Percentiles rank a stretch among this genome's conserved stretches.
These are phyloP conservation scores for Periconia sp. DNA, from an alignment of 2,329 filamentous ascomycete species.

Conservation along the genomic window DNA sequence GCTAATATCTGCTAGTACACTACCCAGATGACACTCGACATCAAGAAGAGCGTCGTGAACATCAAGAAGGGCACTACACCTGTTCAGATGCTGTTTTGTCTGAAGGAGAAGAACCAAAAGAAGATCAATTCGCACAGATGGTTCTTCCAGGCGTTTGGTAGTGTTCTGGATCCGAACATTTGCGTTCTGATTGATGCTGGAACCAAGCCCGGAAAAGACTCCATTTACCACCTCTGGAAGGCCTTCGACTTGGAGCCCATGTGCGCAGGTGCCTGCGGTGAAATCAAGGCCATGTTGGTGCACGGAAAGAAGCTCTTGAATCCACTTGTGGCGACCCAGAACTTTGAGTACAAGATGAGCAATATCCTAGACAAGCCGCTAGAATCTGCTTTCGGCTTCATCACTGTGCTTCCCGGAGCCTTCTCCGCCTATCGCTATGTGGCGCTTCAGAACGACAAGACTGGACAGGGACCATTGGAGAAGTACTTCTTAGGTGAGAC, in stretches of 20 bases:
- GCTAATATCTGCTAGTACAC: slow-evolving; percentile 64
- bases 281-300: slow-evolving; percentile 98
- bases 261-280: slow-evolving; percentile 95
- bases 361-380: slow-evolving; percentile 98
- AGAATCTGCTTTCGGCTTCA: slow-evolving; percentile 97
- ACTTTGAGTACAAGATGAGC: slow-evolving; percentile 99
- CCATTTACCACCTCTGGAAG: slow-evolving; percentile 98
- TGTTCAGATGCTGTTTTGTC: slow-evolving; percentile 94
- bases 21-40: slow-evolving; percentile 81
- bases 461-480: slow-evolving; percentile 87
- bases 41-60: slow-evolving; percentile 88
- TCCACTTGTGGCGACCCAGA: slow-evolving; percentile 92
- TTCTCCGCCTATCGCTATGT: slow-evolving; percentile 98
- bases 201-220: slow-evolving; percentile 91
- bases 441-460: slow-evolving; percentile 95
- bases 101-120: slow-evolving; percentile 99
- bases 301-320: slow-evolving; percentile 89
- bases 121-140: slow-evolving; percentile 99
- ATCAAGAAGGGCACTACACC: slow-evolving; percentile 85
- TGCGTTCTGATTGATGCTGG: slow-evolving; percentile 96
- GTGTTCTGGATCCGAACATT: slow-evolving; percentile 91
- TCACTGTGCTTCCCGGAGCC: slow-evolving; percentile 92
- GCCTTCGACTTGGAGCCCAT: slow-evolving; percentile 97
- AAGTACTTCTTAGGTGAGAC: slow-evolving; percentile 95
- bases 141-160: slow-evolving; percentile 98